Evolutionary conservation across 1,139 yeast genomes (phyloP).

Genomic region (Zygoascus hellenicus): DNA sequence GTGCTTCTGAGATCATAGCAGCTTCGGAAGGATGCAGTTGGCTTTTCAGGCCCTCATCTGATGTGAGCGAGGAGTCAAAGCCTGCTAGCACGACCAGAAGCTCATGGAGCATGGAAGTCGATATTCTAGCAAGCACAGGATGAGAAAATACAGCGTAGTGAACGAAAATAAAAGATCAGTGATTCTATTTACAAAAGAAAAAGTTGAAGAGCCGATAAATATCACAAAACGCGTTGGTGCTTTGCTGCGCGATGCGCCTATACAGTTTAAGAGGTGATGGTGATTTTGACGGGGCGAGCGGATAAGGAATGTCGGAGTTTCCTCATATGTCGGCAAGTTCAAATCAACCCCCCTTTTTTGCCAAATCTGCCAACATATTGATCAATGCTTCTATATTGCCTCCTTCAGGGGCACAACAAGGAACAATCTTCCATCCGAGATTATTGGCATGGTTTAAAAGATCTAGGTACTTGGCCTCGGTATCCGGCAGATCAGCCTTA

Average conservation of each 20-base stretch:
- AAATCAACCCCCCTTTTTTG: constrained; percentile 3
- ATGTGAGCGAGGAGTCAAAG: constrained; percentile 20
- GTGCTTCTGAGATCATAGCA: constrained; percentile 9
- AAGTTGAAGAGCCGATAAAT: too few species aligned
- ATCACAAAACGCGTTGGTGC: too few species aligned
- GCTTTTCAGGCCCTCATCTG: constrained; percentile 8
- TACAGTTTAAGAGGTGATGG: too few species aligned
- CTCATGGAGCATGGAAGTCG: constrained; percentile 21
- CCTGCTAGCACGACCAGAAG: constrained; percentile 25
- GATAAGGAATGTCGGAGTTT: too few species aligned
- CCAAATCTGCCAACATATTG: constrained; percentile 48
- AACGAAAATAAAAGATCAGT: too few species aligned
- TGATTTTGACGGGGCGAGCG: too few species aligned
- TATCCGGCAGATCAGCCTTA: constrained; percentile 70
- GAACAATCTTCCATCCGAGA: constrained; percentile 62
- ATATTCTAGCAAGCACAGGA: too few species aligned
- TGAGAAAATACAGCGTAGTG: too few species aligned
- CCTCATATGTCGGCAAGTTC: too few species aligned
- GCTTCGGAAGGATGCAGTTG: constrained; percentile 14
- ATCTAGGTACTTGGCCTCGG: constrained; percentile 39
- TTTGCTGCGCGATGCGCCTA: too few species aligned
- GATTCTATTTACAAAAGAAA: too few species aligned
- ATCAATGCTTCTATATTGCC: constrained; percentile 71
- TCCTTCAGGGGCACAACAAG: constrained; percentile 72
- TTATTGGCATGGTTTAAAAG: constrained; percentile 20